These are phyloP conservation scores for Paxillus involutus DNA, from an alignment of 768 basidiomycete species.

Conservation along the genomic window DNA sequence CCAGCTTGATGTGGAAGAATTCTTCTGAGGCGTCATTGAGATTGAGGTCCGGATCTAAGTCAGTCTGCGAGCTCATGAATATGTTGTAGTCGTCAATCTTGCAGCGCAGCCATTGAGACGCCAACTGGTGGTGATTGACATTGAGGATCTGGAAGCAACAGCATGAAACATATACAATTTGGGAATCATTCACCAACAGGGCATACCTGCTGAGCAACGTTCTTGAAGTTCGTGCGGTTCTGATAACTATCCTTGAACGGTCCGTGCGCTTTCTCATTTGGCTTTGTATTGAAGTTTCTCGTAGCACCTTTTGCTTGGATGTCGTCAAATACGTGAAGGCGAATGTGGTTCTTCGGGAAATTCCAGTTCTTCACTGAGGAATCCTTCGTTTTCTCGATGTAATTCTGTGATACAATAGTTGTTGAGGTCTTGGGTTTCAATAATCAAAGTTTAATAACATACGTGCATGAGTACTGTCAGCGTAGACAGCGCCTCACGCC, in stretches of 20 bases:
- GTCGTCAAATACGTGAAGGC: constrained; percentile 31
- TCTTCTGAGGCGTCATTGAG: neutral
- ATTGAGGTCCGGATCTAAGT: neutral
- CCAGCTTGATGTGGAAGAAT: constrained; percentile 3
- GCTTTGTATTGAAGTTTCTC: constrained; percentile 31
- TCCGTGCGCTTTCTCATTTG: constrained; percentile 31
- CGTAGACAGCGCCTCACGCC: constrained; percentile 11
- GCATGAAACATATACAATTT: neutral
- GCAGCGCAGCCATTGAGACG: neutral
- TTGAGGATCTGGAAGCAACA: neutral
- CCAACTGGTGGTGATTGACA: neutral
- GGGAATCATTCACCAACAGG: neutral
- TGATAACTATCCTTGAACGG: constrained; percentile 26
- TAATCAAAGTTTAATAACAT: neutral
- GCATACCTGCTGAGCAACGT: constrained; percentile 33
- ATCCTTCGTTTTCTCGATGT: neutral
- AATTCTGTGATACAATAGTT: neutral
- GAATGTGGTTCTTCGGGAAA: constrained; percentile 15
- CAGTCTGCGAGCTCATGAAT: neutral
- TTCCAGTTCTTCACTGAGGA: constrained; percentile 18
- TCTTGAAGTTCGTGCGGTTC: constrained; percentile 31
- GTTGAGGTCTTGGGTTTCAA: neutral
- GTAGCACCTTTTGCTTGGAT: constrained; percentile 33
- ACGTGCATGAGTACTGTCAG: constrained; percentile 24
- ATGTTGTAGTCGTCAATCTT: neutral